Evolutionary conservation across 2,329 filamentous ascomycete species (phyloP).

Genomic region (Chrysosporium queenslandicum): DNA sequence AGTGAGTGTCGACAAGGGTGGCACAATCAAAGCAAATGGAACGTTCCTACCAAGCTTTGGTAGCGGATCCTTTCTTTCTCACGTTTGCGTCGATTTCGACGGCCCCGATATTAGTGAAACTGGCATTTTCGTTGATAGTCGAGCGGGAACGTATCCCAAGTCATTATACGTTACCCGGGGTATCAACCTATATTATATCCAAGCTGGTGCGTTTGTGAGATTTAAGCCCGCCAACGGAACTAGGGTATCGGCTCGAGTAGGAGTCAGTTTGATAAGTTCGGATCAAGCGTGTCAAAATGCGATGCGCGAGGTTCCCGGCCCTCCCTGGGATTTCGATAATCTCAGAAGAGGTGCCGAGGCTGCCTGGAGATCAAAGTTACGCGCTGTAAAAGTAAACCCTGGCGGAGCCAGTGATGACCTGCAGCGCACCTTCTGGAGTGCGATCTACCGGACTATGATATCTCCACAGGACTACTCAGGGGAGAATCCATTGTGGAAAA

Average conservation of each 20-base stretch:
- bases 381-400: conserved; percentile 47
- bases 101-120: conserved; percentile 49
- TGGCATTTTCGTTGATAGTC: conserved; percentile 37
- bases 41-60: conserved; percentile 57
- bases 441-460: conserved; percentile 62
- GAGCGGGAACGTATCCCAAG: conserved; percentile 3
- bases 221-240: conserved; percentile 42
- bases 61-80: conserved; percentile 48
- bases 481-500: conserved; percentile 59
- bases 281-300: conserved; percentile 59
- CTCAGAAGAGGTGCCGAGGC: conserved; percentile 45
- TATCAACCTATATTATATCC: conserved; percentile 44
- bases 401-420: conserved; percentile 47
- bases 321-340: conserved; percentile 48
- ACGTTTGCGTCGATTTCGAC: conserved; percentile 60
- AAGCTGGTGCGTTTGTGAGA: conserved; percentile 51
- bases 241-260: conserved; percentile 50
- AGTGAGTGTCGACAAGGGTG: conserved; percentile 45
- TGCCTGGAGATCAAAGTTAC: conserved; percentile 54
- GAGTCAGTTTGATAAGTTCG: conserved; percentile 58
- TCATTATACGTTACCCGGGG: conserved; percentile 1
- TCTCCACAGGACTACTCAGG: conserved; percentile 65
- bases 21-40: conserved; percentile 54
- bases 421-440: conserved; percentile 59
- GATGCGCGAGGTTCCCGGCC: conserved; percentile 59